Evolutionary conservation across 371 early-diverging fungal species (phyloP), one percentile per base, ranked within the genome.

Genomic region (Homolaphlyctis polyrhiza): DNA sequence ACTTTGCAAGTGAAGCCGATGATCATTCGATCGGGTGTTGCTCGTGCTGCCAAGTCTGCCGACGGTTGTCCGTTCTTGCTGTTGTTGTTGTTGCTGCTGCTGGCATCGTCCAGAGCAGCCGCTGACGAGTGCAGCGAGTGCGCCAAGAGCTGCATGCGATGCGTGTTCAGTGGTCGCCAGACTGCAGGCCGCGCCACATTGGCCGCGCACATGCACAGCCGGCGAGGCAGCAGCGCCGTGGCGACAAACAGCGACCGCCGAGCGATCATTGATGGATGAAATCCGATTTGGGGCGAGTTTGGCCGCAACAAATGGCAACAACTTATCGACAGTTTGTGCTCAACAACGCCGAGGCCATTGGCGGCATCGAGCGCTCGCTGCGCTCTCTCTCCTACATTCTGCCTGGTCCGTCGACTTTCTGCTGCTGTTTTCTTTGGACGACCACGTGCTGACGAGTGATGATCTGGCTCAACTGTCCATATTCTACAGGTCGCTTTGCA

Each of bases 1-100:
- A 92, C 93, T 68, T 91, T 94, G 73, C 97, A 97, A 8, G 94
- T 96, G 73, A 94, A 96, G 4, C 92, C 93, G 68, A 95, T 91
- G 1, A 94, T 68, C 71, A 94, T 71, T 39, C 90, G 84, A 11
- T 62, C 62, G 21, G 50, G 54, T 8, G 16, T 11, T 43, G 23
- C 45, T 18, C 23, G 16, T 23, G 23, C 16, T 16, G 18, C 45
- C 23, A 23, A 16, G 45, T 45, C 45, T 45, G 23, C 45, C 23
- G 45, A 23, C 16, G 45, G 23, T n/a, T n/a, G n/a, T n/a, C n/a
- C n/a, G n/a, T n/a, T n/a, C n/a, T n/a, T n/a, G n/a, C n/a, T n/a
- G n/a, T n/a, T n/a, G n/a, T n/a, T n/a, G n/a, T n/a, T n/a, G n/a
- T n/a, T n/a, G n/a, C n/a, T n/a, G n/a, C n/a, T n/a, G n/a, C n/a